Evolutionary conservation across 495 filamentous ascomycete species (phyloP).

Genomic region (Pyrenopolyporus hunteri): DNA sequence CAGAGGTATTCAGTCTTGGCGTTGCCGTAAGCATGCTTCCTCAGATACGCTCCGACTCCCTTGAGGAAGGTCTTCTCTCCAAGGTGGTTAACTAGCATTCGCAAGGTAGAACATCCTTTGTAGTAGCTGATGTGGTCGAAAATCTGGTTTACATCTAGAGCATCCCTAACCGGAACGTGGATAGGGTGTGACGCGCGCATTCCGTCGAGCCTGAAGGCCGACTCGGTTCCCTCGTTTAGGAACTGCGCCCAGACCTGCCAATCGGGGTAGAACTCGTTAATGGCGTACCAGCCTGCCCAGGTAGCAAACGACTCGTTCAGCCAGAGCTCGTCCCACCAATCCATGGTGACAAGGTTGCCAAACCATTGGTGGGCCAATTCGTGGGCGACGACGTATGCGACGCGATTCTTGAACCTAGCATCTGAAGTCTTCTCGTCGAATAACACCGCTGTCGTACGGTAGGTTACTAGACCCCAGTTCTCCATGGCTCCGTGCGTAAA

Average conservation of each 20-base stretch:
- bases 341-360: conserved; percentile 91
- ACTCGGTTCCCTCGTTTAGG: conserved; percentile 89
- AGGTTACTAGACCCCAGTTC: conserved; percentile 97
- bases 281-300: conserved; percentile 95
- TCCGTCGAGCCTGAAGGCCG: conserved; percentile 85
- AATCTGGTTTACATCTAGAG: conserved; percentile 93
- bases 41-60: conserved; percentile 87
- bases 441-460: conserved; percentile 89
- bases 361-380: conserved; percentile 99
- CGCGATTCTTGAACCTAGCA: conserved; percentile 82
- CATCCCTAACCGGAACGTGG: conserved; percentile 88
- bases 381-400: conserved; percentile 94
- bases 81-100: conserved; percentile 89
- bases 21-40: conserved; percentile 88
- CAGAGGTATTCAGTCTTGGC: conserved; percentile 93
- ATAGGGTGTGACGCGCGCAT: conserved; percentile 93
- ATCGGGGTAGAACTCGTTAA: conserved; percentile 89
- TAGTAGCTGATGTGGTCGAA: conserved; percentile 95
- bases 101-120: conserved; percentile 93
- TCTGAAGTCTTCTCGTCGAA: conserved; percentile 93
- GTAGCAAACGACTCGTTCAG: conserved; percentile 97
- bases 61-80: conserved; percentile 84
- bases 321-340: conserved; percentile 95
- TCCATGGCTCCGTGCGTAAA: conserved; percentile 71
- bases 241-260: conserved; percentile 97